Percentiles rank a stretch among this genome's conserved stretches.
These are phyloP conservation scores for Pichia sp. DNA, from an alignment of 1,139 yeast genomes.

Conservation along the genomic window DNA sequence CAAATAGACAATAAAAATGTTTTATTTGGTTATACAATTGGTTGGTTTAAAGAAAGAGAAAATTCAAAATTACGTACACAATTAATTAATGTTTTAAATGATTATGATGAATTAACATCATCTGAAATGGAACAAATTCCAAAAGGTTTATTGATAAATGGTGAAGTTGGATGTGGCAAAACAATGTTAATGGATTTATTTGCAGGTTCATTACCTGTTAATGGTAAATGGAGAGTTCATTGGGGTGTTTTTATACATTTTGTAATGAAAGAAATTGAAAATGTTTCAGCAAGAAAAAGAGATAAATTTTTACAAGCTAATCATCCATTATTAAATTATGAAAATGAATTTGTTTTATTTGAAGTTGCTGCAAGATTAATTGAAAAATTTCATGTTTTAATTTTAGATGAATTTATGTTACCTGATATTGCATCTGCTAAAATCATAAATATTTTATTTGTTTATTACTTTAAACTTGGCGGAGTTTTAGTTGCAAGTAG, in stretches of 20 bases:
- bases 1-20: constrained; percentile 9
- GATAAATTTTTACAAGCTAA: constrained; percentile 25
- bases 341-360: constrained; percentile 58
- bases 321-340: constrained; percentile 38
- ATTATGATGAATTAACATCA: constrained; percentile 52
- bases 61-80: constrained; percentile 23
- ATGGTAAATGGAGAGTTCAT: constrained; percentile 65
- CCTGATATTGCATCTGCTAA: constrained; percentile 72
- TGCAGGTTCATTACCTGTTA: constrained; percentile 58
- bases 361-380: constrained; percentile 66
- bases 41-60: constrained; percentile 19
- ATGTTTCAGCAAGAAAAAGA: constrained; percentile 40
- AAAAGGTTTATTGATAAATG: constrained; percentile 59
- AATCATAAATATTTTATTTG: constrained; percentile 56
- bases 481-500: constrained; percentile 72
- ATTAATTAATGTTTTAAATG: constrained; percentile 46
- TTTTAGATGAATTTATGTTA: constrained; percentile 68
- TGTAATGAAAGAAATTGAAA: constrained; percentile 59
- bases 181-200: constrained; percentile 69
- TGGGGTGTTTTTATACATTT: constrained; percentile 63
- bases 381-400: constrained; percentile 48
- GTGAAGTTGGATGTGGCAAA: constrained; percentile 74
- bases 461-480: constrained; percentile 64
- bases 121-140: constrained; percentile 45
- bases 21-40: constrained; percentile 15